These are phyloP conservation scores for Maudiozyma barnettii DNA, from an alignment of 805 yeast genomes.

Conservation along the genomic window DNA sequence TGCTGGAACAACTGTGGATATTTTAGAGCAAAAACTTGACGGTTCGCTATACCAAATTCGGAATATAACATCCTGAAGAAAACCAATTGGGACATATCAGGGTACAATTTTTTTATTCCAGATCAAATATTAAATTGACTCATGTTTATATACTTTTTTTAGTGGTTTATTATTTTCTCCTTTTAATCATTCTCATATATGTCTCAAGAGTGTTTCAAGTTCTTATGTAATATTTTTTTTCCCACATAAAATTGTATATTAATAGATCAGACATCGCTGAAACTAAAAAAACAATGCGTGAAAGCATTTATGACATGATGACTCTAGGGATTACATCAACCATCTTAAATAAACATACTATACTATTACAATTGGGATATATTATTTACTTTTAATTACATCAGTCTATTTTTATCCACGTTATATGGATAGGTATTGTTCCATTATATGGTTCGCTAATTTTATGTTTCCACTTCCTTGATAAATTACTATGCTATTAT, in stretches of 20 bases:
- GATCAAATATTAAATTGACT: no score
- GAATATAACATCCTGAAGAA: no score
- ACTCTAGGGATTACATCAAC: neutral
- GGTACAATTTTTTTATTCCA: no score
- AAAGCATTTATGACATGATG: neutral
- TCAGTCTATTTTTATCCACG: neutral
- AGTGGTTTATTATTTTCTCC: neutral
- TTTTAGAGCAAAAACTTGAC: neutral
- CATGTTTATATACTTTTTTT: no score
- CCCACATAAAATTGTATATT: neutral
- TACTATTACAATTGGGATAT: neutral
- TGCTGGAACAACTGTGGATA: neutral
- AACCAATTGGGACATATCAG: no score
- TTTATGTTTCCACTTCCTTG: constrained; percentile 61
- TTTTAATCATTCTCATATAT: neutral
- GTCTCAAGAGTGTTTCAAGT: neutral
- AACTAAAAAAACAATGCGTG: neutral
- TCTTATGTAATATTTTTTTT: neutral
- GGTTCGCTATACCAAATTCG: no score
- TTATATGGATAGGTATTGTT: constrained; percentile 48
- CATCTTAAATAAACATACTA: no score
- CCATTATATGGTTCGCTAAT: constrained; percentile 56
- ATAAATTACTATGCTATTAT: constrained; percentile 70
- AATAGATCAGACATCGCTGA: neutral
- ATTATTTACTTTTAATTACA: neutral